These are phyloP conservation scores for Boletales sp. DNA, from an alignment of 768 basidiomycete species.

Conservation along the genomic window DNA sequence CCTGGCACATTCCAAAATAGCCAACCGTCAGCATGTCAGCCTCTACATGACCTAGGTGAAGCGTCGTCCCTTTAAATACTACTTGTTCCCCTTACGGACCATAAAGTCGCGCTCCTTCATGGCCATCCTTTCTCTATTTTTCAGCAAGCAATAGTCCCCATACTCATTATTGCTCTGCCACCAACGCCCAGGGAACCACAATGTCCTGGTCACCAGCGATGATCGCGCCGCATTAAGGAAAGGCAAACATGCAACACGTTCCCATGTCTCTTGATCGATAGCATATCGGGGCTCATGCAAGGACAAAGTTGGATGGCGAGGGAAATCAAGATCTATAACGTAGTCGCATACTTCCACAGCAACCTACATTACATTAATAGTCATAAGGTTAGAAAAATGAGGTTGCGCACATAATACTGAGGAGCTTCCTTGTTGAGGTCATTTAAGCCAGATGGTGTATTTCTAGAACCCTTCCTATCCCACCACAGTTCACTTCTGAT, in stretches of 20 bases:
- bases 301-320: constrained; percentile 54
- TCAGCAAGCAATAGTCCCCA: constrained; percentile 90
- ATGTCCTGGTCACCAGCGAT: constrained; percentile 61
- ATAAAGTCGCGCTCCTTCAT: constrained; percentile 23
- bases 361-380: constrained; percentile 44
- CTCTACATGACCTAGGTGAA: constrained; percentile 7
- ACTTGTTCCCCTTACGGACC: constrained; percentile 5
- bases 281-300: constrained; percentile 78
- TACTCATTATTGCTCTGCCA: constrained; percentile 73
- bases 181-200: constrained; percentile 73
- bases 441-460: constrained; percentile 68
- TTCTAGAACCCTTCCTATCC: constrained; percentile 54
- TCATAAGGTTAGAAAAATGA: neutral
- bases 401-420: constrained; percentile 67
- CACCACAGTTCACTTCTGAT: constrained; percentile 26
- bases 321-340: constrained; percentile 87
- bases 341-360: constrained; percentile 77
- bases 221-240: constrained; percentile 86
- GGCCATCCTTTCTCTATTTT: constrained; percentile 43
- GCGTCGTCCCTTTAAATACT: constrained; percentile 6
- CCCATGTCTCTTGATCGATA: constrained; percentile 64
- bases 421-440: constrained; percentile 81
- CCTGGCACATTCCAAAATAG: constrained; percentile 20
- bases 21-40: constrained; percentile 15
- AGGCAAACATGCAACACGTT: constrained; percentile 71